Evolutionary conservation across 2,329 filamentous ascomycete species (phyloP), one percentile per base, ranked within the genome.

Genomic region (Penicillium sp.): DNA sequence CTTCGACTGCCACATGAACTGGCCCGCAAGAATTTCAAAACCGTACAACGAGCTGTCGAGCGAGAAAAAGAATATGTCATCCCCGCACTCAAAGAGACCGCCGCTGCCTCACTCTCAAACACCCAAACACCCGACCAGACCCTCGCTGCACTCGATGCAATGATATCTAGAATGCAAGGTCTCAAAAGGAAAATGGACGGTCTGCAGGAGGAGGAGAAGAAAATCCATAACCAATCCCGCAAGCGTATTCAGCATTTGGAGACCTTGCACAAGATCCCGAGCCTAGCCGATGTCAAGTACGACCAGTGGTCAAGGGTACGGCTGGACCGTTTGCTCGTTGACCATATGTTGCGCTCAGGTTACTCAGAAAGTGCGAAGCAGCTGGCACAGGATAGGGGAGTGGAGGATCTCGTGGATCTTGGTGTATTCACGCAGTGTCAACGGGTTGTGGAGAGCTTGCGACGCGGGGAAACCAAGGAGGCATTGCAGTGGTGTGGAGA

Each of bases 1-100:
- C 86, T 99, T 63, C 91, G 92, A 33, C 85, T 97, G 22, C 94
- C 94, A 17, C 88, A 93, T 75, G 94, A 97, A 72, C 88, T 97
- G 55, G 87, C 95, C 22, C 88, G 91, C 53, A 93, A 94, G 73
- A 97, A 96, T 77, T 95, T 97, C 77, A 94, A 96, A 67, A 86
- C 88, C 4, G 86, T 88, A 41, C 79, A 75, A 61, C 72, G 76
- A 41, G 67, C 75, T 46, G 73, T 80, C 46, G 78, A 81, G 59
- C 72, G 77, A 52, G 78, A 81, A 54, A 73, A 73, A 58, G 77
- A 80, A 59, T 67, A 77, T 61, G 70, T 80, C 41, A 68, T 79
- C 28, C 73, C 76, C 11, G 65, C 78, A 31, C 75, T 87, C 50
- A 79, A 80, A 63, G 71, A 79, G 36, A 75, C 80, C 40, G 77